Base-by-base conservation (phyloP, 305 asterid species). In the Fraxinus sp. region DNA sequence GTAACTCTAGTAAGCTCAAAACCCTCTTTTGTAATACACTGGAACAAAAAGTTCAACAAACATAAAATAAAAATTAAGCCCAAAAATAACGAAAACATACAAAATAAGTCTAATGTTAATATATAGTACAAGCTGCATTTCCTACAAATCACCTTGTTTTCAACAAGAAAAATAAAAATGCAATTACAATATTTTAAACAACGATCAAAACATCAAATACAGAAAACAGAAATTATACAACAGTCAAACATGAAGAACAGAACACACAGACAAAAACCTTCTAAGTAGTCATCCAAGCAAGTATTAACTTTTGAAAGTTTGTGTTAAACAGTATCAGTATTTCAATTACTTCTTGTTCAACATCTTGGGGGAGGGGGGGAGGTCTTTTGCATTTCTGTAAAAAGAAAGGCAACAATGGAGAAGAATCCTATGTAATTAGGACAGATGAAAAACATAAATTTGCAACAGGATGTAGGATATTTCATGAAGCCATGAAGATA, bases 1-100 rank as follows among this genome's bases (percentile, higher is more conserved):
- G 98, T 96, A 57, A 90, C 84, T 89, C 98, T 92, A 62, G 98
- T 94, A 59, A 94, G 98, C 91, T 96, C 98, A 87, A 96, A 93
- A 57, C 99, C 99, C 82, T 91, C 87, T 0, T 86, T 81, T 83
- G 99, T 94, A 80, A 94, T 91, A 89, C 99, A 96, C 99, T 95
- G 90, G 81, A 59, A 88, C 85, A 79, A 75, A 52, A 78, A 68
- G 37, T 70, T 49, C 49, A 75, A 76, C 59, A 73, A 80, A 35
- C 82, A 82, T 18, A n/a, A 64, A 78, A 75, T 6, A n/a, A 83
- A 13, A 76, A 66, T 62, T 24, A 80, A 37, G 57, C 78, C 72
- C 46, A 66, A 62, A 55, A 59, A 74, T 52, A 16, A 76, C 71
- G 71, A 43, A 74, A 81, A 3, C 30, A 70, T 18, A 49, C 68